Evolutionary conservation across 1,139 yeast genomes (phyloP).

Genomic region (Hansenula lynferdii): DNA sequence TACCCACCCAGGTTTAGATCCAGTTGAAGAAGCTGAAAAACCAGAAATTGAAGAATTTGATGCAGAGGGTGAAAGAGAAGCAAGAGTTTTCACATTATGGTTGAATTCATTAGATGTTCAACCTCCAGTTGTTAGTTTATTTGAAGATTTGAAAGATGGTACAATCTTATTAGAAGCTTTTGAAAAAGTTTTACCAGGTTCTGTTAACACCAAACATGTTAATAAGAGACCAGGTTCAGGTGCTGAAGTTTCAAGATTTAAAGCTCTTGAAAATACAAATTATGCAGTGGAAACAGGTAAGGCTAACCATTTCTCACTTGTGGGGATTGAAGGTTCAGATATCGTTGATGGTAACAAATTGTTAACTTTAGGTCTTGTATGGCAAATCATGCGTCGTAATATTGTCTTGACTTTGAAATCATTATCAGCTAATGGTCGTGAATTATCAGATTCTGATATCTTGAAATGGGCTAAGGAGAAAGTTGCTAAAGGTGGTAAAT

Average conservation of each 20-base stretch:
- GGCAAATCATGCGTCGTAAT: conserved; percentile 99
- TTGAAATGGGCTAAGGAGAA: conserved; percentile 91
- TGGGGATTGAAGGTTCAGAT: conserved; percentile 98
- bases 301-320: conserved; percentile 85
- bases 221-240: conserved; percentile 79
- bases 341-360: conserved; percentile 91
- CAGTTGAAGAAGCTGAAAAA: conserved; percentile 87
- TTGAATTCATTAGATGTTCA: conserved; percentile 93
- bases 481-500: conserved; percentile 80
- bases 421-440: conserved; percentile 67
- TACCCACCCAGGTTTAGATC: conserved; percentile 95
- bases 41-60: conserved; percentile 91
- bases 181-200: conserved; percentile 93
- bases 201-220: conserved; percentile 74
- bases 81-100: conserved; percentile 97
- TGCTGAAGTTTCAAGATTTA: conserved; percentile 75
- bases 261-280: conserved; percentile 93
- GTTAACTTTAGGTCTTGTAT: conserved; percentile 88
- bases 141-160: conserved; percentile 96
- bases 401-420: conserved; percentile 77
- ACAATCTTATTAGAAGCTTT: conserved; percentile 84
- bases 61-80: conserved; percentile 99
- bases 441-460: conserved; percentile 78
- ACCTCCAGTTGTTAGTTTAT: conserved; percentile 86
- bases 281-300: conserved; percentile 96